Evolutionary conservation across 441 rosid genomes (phyloP).

Genomic region (Omphalea diandra): DNA sequence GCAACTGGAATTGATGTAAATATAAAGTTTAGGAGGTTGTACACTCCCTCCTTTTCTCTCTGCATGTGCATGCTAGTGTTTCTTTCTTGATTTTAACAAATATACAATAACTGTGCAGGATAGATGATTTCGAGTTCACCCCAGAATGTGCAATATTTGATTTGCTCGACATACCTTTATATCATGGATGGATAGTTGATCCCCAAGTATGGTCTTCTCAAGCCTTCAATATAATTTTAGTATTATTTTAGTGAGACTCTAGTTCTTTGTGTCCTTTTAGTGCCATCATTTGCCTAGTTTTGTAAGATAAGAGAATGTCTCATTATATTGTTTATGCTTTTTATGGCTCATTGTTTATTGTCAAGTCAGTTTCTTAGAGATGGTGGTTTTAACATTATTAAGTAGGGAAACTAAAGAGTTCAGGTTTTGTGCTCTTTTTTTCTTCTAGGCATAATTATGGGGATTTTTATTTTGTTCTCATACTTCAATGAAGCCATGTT

Average conservation of each 20-base stretch:
- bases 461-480: background rate
- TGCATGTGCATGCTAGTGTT: background rate
- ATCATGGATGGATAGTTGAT: slow-evolving; percentile 99
- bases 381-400: background rate
- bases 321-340: background rate
- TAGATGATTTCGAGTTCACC: slow-evolving; percentile 97
- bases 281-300: background rate
- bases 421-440: too few species aligned
- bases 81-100: slow-evolving; percentile 17
- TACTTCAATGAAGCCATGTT: background rate
- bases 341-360: background rate
- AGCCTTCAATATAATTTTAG: background rate
- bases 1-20: slow-evolving; percentile 98
- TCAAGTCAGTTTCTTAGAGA: background rate
- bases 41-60: slow-evolving; percentile 7
- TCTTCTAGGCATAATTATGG: slow-evolving; percentile 1
- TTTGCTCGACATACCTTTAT: slow-evolving; percentile 89
- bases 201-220: slow-evolving; percentile 59
- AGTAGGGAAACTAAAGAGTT: background rate
- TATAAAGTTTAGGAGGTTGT: slow-evolving; percentile 87
- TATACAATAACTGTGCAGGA: slow-evolving; percentile 50
- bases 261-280: background rate
- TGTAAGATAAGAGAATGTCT: background rate
- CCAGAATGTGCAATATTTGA: slow-evolving; percentile 97
- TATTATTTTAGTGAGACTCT: background rate